Conservation (phyloP, 768 basidiomycete species). For the Sistotremastrum suecicum region DNA sequence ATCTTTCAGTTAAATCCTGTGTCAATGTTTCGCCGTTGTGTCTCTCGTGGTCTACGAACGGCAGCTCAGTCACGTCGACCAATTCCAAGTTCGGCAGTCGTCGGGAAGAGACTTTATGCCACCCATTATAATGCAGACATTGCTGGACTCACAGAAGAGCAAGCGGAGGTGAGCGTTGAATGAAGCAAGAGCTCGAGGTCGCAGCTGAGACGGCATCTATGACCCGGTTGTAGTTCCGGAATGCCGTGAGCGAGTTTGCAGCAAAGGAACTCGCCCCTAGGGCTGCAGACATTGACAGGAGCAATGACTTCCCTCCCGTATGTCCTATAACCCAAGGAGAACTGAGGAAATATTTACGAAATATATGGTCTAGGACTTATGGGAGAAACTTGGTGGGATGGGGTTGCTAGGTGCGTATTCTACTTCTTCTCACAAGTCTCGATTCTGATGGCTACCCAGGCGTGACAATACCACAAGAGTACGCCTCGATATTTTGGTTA, state of each 20-base stretch:
- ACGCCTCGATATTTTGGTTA: slow-evolving; percentile 12
- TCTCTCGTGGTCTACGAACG: too few relatives aligned
- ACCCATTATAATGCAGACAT: slow-evolving; percentile 62
- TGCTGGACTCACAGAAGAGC: slow-evolving; percentile 68
- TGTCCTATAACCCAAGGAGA: slow-evolving; percentile 9
- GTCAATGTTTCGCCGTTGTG: too few relatives aligned
- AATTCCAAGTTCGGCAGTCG: too few relatives aligned
- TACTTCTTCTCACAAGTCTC: not conserved
- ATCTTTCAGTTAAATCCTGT: too few relatives aligned
- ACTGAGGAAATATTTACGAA: slow-evolving; percentile 1
- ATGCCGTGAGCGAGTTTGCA: slow-evolving; percentile 67
- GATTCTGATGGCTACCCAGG: not conserved
- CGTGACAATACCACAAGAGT: slow-evolving; percentile 7
- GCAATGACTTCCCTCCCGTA: slow-evolving; percentile 69
- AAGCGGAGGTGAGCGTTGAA: slow-evolving; percentile 45
- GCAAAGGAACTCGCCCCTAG: slow-evolving; percentile 73
- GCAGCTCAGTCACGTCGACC: too few relatives aligned
- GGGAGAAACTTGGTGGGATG: slow-evolving; percentile 86
- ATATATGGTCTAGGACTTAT: slow-evolving; percentile 46
- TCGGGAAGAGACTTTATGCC: slow-evolving; percentile 11
- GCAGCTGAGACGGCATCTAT: not conserved
- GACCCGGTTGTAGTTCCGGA: slow-evolving; percentile 48
- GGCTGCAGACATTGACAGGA: slow-evolving; percentile 76
- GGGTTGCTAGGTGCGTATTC: slow-evolving; percentile 61
- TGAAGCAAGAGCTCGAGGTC: not conserved